Evolutionary conservation across 805 yeast genomes (phyloP), one percentile per base, ranked within the genome.

Genomic region (Clavispora santaluciae): DNA sequence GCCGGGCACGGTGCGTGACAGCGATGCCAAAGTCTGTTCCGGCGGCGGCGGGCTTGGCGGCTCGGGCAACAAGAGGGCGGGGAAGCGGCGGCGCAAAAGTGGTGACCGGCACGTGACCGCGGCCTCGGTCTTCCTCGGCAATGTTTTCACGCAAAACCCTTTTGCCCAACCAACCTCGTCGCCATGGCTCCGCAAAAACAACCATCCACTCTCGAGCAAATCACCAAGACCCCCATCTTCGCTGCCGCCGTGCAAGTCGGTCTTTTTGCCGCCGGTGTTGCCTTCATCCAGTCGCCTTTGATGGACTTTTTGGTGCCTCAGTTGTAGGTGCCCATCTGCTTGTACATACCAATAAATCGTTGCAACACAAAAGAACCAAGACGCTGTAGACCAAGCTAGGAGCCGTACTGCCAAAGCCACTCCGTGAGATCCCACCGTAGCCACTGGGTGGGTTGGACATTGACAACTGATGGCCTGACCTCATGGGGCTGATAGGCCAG

Each of bases 301-400:
- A 82, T 83, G 86, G 91, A 84, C 43, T 76, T 82, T 78, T 66
- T 85, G 67, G 89, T 83, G 54, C 93, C 93, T 39, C 91, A 84
- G 63, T 72, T 70, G 53, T 70, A 64, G 51, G 31, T 11, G 44
- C 30, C 17, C 20, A 16, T 13, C 30, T 17, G 30, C 31, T 28
- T 26, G 35, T 35, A 21, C 40, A 44, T 39, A 39, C 31, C 18
- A 38, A 38, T 41, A 42, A 31, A 41, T 29, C 37, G n/a, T n/a
- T n/a, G n/a, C n/a, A n/a, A n/a, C n/a, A n/a, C n/a, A n/a, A n/a
- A n/a, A n/a, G n/a, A n/a, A n/a, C n/a, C n/a, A n/a, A n/a, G n/a
- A n/a, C n/a, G n/a, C n/a, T n/a, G n/a, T n/a, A n/a, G n/a, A n/a
- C n/a, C n/a, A n/a, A n/a, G n/a, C n/a, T n/a, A n/a, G n/a, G n/a